Conservation (phyloP, 257 asterid genomes). For the Lycium barbarum region DNA sequence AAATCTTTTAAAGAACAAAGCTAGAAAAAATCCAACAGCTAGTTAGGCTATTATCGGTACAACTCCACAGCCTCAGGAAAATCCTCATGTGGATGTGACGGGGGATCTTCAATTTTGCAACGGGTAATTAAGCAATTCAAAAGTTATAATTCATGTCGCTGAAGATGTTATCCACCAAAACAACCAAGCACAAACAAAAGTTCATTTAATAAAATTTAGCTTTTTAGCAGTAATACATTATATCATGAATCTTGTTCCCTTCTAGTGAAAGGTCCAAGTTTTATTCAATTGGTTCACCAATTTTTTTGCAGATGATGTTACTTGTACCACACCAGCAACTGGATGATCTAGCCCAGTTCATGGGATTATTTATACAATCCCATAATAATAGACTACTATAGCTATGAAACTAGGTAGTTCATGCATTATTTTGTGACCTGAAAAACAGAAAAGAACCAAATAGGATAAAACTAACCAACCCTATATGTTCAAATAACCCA, state of each 20-base stretch:
- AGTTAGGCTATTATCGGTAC: background rate
- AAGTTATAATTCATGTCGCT: slow-evolving; percentile 6
- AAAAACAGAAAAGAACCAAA: slow-evolving; percentile 3
- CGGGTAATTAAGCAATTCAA: background rate
- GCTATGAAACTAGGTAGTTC: background rate
- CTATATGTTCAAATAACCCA: background rate
- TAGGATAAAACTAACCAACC: background rate
- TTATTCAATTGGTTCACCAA: background rate
- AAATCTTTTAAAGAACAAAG: background rate
- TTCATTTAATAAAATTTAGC: background rate
- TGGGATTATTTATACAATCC: background rate
- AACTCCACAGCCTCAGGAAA: background rate
- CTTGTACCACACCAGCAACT: background rate
- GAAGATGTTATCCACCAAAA: background rate
- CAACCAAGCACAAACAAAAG: background rate
- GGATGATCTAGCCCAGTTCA: background rate
- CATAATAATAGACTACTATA: background rate
- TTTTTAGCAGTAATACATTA: background rate
- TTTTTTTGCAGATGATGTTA: background rate
- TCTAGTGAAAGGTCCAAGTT: background rate
- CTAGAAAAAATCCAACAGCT: background rate
- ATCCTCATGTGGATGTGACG: background rate
- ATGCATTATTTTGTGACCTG: background rate
- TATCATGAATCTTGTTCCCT: background rate
- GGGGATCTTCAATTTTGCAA: background rate